Evolutionary conservation across 371 early-diverging fungal genomes (phyloP).

Genomic region (Astathelohania contejeani): DNA sequence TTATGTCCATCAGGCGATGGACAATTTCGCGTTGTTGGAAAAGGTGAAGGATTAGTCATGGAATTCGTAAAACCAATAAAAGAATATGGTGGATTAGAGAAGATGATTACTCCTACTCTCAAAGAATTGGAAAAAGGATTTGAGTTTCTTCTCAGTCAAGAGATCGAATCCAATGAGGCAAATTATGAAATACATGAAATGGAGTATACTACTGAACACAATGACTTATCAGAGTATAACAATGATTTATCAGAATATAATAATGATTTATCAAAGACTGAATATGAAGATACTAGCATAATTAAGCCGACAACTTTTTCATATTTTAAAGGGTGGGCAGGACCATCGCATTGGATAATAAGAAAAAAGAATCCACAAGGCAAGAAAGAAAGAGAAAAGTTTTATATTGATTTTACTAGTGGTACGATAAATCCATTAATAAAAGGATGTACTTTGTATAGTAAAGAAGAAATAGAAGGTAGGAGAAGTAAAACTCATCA

Average conservation of each 20-base stretch:
- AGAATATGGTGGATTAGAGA: no score
- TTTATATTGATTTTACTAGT: constrained; percentile 36
- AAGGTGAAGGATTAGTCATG: no score
- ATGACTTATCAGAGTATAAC: neutral
- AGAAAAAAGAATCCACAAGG: no score
- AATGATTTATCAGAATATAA: constrained; percentile 2
- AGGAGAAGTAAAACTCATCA: constrained; percentile 41
- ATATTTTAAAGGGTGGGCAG: constrained; percentile 50
- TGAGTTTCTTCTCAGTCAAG: no score
- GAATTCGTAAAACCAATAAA: no score
- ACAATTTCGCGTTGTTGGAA: no score
- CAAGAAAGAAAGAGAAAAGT: constrained; percentile 39
- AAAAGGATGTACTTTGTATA: constrained; percentile 30
- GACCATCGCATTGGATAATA: constrained; percentile 49
- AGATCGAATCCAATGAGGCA: no score
- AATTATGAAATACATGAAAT: neutral
- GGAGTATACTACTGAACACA: constrained; percentile 1
- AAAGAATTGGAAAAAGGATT: no score
- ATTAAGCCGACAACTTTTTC: constrained; percentile 25
- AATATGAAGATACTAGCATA: constrained; percentile 5
- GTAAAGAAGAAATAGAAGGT: constrained; percentile 25
- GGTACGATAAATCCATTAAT: neutral
- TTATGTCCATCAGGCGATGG: no score
- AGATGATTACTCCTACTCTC: no score
- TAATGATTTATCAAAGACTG: neutral